phyloP scores from a whole-genome alignment of 148 eudicot species.

The Cornus florida region DNA sequence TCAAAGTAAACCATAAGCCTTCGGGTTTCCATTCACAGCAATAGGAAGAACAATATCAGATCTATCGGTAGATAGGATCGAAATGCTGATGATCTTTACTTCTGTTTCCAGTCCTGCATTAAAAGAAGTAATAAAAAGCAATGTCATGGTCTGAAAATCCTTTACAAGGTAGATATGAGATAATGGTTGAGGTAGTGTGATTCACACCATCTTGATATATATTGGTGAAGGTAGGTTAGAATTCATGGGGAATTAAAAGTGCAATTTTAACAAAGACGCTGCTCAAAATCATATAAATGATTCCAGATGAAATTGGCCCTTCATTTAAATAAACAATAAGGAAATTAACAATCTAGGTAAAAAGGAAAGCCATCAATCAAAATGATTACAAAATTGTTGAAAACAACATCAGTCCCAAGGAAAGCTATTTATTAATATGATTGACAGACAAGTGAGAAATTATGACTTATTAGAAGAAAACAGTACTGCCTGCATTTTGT shows the following conservation, averaged over 20 bases:
- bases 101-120: constrained; percentile 53
- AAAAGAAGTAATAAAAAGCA: background rate
- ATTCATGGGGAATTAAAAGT: background rate
- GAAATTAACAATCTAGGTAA: background rate
- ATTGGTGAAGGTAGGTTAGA: background rate
- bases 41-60: constrained; percentile 44
- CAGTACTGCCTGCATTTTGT: too few relatives aligned
- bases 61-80: constrained; percentile 44
- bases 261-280: background rate
- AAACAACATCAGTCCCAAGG: background rate
- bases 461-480: background rate
- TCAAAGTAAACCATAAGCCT: constrained; percentile 51
- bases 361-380: background rate
- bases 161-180: background rate
- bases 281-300: background rate
- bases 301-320: background rate
- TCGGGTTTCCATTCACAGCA: constrained; percentile 54
- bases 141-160: background rate
- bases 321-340: background rate
- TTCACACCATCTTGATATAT: background rate
- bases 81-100: constrained; percentile 50
- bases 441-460: background rate
- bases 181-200: background rate
- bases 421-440: background rate
- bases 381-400: too few relatives aligned